A percentile compares a stretch with the other conserved stretches of the same genome.
Evolutionary conservation across 192 early-diverging fungal species (phyloP).

Genomic region (Coemansia sp.): DNA sequence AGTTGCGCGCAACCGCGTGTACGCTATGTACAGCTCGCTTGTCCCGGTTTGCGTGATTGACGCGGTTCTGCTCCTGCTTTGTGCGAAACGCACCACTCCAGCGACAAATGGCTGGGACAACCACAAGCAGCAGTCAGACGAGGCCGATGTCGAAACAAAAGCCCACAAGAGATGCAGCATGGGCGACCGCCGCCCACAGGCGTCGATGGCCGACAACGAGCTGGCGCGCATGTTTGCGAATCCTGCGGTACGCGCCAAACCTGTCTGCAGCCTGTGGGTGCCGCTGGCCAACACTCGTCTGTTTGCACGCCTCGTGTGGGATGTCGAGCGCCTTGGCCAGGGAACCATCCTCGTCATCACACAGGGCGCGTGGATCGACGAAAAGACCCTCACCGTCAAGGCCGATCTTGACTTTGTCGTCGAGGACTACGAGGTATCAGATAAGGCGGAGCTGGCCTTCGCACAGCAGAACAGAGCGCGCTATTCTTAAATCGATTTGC

Average conservation of each 20-base stretch:
- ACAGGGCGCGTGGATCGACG: conserved; percentile 25
- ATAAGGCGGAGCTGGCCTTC: conserved; percentile 17
- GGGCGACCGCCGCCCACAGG: conserved; percentile 4
- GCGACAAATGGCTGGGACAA: background rate
- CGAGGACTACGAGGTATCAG: background rate
- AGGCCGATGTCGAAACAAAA: background rate
- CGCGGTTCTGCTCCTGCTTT: conserved; percentile 12
- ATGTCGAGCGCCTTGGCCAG: conserved; percentile 35
- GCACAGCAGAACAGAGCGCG: conserved; percentile 2
- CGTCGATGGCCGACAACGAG: conserved; percentile 6
- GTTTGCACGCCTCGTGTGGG: conserved; percentile 25
- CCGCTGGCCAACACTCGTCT: conserved; percentile 24
- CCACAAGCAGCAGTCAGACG: background rate
- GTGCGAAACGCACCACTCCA: background rate
- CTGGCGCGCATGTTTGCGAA: conserved; percentile 25
- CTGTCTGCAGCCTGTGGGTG: conserved; percentile 48
- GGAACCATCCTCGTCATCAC: conserved; percentile 46
- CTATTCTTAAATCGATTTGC: background rate
- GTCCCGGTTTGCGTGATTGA: conserved; percentile 19
- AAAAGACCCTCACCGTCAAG: conserved; percentile 1
- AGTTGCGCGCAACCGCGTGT: conserved; percentile 13
- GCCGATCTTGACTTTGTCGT: conserved; percentile 30
- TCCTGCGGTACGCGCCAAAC: conserved; percentile 24
- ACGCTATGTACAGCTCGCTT: conserved; percentile 46
- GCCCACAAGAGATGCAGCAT: conserved; percentile 11